Evolutionary conservation across 2,329 filamentous ascomycete genomes (phyloP).

Genomic region (Onygenales sp.): DNA sequence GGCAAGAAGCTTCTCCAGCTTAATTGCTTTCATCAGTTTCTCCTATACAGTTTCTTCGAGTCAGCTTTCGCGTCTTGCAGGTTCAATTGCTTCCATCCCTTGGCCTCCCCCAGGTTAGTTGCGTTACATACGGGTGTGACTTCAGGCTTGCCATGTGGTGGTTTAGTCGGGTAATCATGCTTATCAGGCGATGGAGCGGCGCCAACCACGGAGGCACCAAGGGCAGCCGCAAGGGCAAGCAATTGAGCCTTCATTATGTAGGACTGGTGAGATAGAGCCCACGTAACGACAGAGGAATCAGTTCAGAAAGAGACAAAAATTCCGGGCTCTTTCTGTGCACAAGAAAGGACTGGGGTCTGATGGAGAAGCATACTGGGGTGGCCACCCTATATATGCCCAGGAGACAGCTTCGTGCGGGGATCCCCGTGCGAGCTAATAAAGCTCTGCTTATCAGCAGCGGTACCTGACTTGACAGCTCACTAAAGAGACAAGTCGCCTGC

Average conservation of each 20-base stretch:
- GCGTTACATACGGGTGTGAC: conserved; percentile 2
- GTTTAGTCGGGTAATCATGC: too few relatives aligned
- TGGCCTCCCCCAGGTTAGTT: not conserved
- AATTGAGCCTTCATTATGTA: conserved; percentile 8
- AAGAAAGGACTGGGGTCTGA: not conserved
- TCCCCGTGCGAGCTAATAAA: not conserved
- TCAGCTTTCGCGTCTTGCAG: too few relatives aligned
- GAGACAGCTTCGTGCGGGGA: not conserved
- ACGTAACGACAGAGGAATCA: not conserved
- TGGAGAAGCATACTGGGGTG: not conserved
- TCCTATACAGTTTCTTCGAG: conserved; percentile 8
- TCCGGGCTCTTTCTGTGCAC: not conserved
- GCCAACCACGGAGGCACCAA: conserved; percentile 3
- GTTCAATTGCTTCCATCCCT: not conserved
- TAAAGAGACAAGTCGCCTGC: too few relatives aligned
- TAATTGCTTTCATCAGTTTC: conserved; percentile 12
- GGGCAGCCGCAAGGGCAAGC: conserved; percentile 9
- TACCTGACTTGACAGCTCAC: not conserved
- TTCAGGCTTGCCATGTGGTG: not conserved
- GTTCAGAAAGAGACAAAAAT: not conserved
- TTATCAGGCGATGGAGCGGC: conserved; percentile 1
- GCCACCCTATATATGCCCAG: not conserved
- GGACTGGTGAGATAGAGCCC: not conserved
- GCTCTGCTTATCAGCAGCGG: not conserved
- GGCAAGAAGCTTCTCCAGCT: conserved; percentile 13